Base-by-base conservation (phyloP, 73 alveolate species). In the Paramecium biaurelia region DNA sequence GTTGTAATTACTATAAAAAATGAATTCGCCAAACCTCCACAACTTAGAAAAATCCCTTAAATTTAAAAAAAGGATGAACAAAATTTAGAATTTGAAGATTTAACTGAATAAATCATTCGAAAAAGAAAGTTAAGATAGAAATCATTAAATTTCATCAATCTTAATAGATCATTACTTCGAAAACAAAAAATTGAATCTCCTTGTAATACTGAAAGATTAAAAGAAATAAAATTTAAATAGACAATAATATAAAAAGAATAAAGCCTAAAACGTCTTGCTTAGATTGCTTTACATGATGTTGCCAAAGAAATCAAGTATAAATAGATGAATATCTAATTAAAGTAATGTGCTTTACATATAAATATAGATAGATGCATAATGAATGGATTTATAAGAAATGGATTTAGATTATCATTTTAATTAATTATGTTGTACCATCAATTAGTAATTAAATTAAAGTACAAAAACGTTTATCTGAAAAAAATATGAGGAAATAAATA, bases 1-100 rank as follows among this genome's bases (percentile, higher is more conserved):
- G 43, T 79, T 2, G 32, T 8, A 10, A 24, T 79, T 24, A 79
- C 32, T 18, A 45, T 79, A 8, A 43, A 43, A 47, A 24, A 41
- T 24, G 90, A 79, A 79, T 79, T 79, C 43, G 42, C 76, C 18
- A 79, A 79, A 45, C 90, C 90, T 79, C 63, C 56, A 7, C 0
- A 11, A 21, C 45, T 42, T 9, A 43, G 76, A 24, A 47, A 24
- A 43, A 41, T 43, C 15, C 45, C 34, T 2, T 43, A 79, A 47
- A 12, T 32, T 14, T 12, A 79, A 79, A 18, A 21, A 79, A 43
- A 79, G 23, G 37, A 23, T 24, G 90, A 79, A 45, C 28, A 14
- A 37, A 32, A 28, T 42, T 10, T 32, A 5, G 56, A 79, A 15
- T 38, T 79, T 10, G 45, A 79, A 24, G 90, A 79, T 43, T 45